phyloP scores from a whole-genome alignment of 768 basidiomycete genomes.

The Leccinum olivaceopallidum region DNA sequence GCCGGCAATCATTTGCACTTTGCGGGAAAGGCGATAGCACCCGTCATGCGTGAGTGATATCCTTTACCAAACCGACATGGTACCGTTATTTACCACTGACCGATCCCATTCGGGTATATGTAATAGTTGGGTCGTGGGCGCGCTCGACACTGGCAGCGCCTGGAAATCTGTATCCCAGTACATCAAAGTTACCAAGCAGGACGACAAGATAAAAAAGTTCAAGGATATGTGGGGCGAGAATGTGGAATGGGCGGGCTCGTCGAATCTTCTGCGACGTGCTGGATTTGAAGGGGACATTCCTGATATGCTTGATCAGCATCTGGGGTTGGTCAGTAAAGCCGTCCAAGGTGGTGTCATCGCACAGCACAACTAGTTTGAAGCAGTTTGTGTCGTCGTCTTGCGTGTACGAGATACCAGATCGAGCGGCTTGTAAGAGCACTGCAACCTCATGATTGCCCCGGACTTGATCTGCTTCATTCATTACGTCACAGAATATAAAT shows the following conservation, averaged over 20 bases:
- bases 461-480: too few relatives aligned
- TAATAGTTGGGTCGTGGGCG: slow-evolving; percentile 41
- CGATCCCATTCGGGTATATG: background rate
- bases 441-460: too few relatives aligned
- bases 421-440: background rate
- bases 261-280: background rate
- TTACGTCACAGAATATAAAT: too few relatives aligned
- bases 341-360: slow-evolving; percentile 1
- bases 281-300: background rate
- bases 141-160: slow-evolving; percentile 33
- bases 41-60: slow-evolving; percentile 15
- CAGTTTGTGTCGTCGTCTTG: too few relatives aligned
- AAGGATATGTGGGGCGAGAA: slow-evolving; percentile 33
- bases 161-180: slow-evolving; percentile 36
- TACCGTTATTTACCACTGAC: background rate
- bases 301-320: slow-evolving; percentile 13
- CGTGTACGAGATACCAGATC: too few relatives aligned
- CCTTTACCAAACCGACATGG: slow-evolving; percentile 18
- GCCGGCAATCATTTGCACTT: slow-evolving; percentile 19
- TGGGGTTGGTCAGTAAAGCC: background rate
- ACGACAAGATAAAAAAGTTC: slow-evolving; percentile 18
- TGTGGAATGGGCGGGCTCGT: slow-evolving; percentile 25
- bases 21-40: slow-evolving; percentile 19
- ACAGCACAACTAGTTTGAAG: background rate
- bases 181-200: slow-evolving; percentile 15